Evolutionary conservation across 2,329 filamentous ascomycete species (phyloP), one percentile per base, ranked within the genome.

Genomic region (Nemania diffusa): DNA sequence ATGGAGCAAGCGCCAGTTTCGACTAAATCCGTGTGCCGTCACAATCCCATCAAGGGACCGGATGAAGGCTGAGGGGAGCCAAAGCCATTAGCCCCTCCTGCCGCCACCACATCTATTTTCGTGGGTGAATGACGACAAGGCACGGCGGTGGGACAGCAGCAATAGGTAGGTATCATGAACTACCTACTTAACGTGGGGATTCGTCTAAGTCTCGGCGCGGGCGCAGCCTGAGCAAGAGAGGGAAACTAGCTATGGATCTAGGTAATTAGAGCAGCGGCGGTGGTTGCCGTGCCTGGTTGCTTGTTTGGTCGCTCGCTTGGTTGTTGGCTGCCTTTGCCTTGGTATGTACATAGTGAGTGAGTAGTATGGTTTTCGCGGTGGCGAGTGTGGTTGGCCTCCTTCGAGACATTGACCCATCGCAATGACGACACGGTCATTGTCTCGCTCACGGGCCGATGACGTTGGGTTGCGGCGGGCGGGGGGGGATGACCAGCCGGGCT

Each of bases 401-500:
- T 56, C 46, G 63, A 56, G 65, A 69, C 68, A 48, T 53, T 13
- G 55, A 62, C 53, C 71, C 69, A 59, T 68, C 67, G 64, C 65
- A 70, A 74, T 73, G 72, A 75, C 73, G 73, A 73, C 73, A 74
- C 72, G 66, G 72, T 53, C 32, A 26, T 66, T 68, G 66, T 57
- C 55, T 62, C 56, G 55, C 65, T 57, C 61, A 58, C 69, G 65
- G 64, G 62, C 69, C 69, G 71, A 74, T 74, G 73, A 75, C 73
- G 73, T 74, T 72, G 70, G 40, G 67, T 50, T 57, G 68, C 51
- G 67, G 64, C 42, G 57, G 62, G 65, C 68, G 67, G 68, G 62
- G 65, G 69, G 67, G 68, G 29, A 5, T 69, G 46, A 57, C 57
- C 55, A 61, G 66, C 68, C 63, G 65, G 42, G 53, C 64, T 68